Evolutionary conservation across 2,329 filamentous ascomycete genomes (phyloP).

Genomic region (Elsinoe fawcettii): DNA sequence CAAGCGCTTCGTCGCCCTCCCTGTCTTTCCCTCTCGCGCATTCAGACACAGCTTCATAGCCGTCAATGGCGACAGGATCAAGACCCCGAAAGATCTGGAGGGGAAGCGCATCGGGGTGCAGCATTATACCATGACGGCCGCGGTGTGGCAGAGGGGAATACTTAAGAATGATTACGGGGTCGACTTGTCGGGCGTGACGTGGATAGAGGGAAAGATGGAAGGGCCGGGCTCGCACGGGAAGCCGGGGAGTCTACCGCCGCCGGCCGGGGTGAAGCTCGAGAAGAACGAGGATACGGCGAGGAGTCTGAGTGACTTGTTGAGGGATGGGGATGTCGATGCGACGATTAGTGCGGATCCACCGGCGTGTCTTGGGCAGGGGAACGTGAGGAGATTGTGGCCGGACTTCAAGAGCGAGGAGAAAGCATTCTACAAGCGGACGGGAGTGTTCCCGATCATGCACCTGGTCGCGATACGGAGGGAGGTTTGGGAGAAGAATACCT

Average conservation of each 20-base stretch:
- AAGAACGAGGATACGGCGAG: constrained; percentile 24
- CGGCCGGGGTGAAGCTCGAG: constrained; percentile 24
- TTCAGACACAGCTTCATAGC: constrained; percentile 31
- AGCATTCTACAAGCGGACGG: constrained; percentile 27
- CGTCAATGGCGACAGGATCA: constrained; percentile 28
- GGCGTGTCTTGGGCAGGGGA: constrained; percentile 25
- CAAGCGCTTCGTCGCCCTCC: constrained; percentile 26
- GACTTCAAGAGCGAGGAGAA: constrained; percentile 31
- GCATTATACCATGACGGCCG: constrained; percentile 35
- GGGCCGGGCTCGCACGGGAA: constrained; percentile 26
- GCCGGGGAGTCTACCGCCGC: constrained; percentile 22
- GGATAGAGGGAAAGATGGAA: constrained; percentile 31
- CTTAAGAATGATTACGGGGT: constrained; percentile 31
- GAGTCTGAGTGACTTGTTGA: constrained; percentile 28
- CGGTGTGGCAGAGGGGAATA: constrained; percentile 31
- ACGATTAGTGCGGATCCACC: constrained; percentile 32
- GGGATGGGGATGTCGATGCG: constrained; percentile 33
- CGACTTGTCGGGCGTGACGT: constrained; percentile 27
- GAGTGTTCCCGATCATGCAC: constrained; percentile 32
- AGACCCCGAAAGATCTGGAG: constrained; percentile 27
- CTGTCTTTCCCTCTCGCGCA: constrained; percentile 28
- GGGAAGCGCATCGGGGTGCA: constrained; percentile 32
- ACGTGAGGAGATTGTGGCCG: constrained; percentile 30
- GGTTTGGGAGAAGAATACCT: constrained; percentile 27
- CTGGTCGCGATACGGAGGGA: constrained; percentile 25